Conservation (phyloP, 1,139 yeast species). For the Hemisphaericaspora subhashii region DNA sequence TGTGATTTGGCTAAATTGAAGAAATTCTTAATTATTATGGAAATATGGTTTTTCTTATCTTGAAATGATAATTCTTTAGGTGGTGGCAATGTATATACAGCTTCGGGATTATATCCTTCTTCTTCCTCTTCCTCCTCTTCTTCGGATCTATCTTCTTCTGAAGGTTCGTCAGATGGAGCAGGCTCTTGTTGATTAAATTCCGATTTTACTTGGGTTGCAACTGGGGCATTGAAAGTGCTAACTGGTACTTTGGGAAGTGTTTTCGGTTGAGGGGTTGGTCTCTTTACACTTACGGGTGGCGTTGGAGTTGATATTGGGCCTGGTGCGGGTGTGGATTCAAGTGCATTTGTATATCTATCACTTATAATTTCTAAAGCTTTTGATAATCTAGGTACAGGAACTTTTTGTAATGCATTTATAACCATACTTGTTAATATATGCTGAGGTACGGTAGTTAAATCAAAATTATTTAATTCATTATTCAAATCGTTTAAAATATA, state of each 20-base stretch:
- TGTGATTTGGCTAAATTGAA: slow-evolving; percentile 43
- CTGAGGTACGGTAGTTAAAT: slow-evolving; percentile 66
- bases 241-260: background rate
- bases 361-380: slow-evolving; percentile 69
- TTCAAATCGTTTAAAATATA: slow-evolving; percentile 64
- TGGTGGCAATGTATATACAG: slow-evolving; percentile 57
- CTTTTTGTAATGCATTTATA: slow-evolving; percentile 57
- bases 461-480: slow-evolving; percentile 64
- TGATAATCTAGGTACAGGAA: slow-evolving; percentile 54
- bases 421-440: slow-evolving; percentile 67
- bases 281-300: background rate
- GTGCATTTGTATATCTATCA: slow-evolving; percentile 51
- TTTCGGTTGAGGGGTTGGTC: slow-evolving; percentile 5
- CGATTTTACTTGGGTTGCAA: background rate
- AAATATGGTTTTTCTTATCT: slow-evolving; percentile 54
- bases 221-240: background rate
- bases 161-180: slow-evolving; percentile 6
- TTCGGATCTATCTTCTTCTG: slow-evolving; percentile 24
- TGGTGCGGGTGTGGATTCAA: slow-evolving; percentile 9
- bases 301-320: too few species aligned
- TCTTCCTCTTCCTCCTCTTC: slow-evolving; percentile 39
- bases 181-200: slow-evolving; percentile 1
- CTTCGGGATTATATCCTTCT: slow-evolving; percentile 38
- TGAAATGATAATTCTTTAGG: slow-evolving; percentile 50
- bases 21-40: slow-evolving; percentile 54